These are phyloP conservation scores for Boletus rex-veris DNA, from an alignment of 768 basidiomycete genomes.

Conservation along the genomic window DNA sequence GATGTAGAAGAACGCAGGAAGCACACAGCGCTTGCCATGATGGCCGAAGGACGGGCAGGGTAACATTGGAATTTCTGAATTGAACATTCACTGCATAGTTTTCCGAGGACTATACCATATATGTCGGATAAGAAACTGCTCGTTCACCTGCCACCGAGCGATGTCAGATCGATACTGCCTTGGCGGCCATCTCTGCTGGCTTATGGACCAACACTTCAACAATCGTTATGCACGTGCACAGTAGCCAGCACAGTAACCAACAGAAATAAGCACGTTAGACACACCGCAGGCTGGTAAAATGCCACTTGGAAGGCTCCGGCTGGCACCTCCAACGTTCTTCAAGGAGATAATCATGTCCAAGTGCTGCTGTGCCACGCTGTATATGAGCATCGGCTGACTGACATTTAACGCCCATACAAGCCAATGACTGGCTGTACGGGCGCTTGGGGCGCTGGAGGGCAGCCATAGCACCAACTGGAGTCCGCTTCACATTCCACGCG, in stretches of 20 bases:
- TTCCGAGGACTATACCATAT: too few relatives aligned
- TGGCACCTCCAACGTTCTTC: neutral
- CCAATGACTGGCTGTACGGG: constrained; percentile 4
- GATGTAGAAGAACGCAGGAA: too few relatives aligned
- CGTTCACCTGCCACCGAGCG: too few relatives aligned
- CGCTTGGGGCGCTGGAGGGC: constrained; percentile 1
- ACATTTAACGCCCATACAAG: neutral
- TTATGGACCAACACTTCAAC: neutral
- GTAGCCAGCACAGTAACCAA: neutral
- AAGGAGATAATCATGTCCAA: too few relatives aligned
- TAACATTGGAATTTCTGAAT: too few relatives aligned
- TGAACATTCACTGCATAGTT: too few relatives aligned
- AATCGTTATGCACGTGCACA: neutral
- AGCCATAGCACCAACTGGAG: neutral
- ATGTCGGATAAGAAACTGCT: too few relatives aligned
- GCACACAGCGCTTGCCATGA: too few relatives aligned
- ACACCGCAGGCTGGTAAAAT: neutral
- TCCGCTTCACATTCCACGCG: neutral
- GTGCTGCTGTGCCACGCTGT: constrained; percentile 11
- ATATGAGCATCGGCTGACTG: neutral
- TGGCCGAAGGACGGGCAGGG: too few relatives aligned
- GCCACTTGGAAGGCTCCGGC: constrained; percentile 6
- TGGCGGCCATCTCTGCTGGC: neutral
- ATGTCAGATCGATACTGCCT: neutral
- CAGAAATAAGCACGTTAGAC: neutral